Base-by-base conservation (phyloP, 2,329 filamentous ascomycete species). In the Alternaria panax region DNA sequence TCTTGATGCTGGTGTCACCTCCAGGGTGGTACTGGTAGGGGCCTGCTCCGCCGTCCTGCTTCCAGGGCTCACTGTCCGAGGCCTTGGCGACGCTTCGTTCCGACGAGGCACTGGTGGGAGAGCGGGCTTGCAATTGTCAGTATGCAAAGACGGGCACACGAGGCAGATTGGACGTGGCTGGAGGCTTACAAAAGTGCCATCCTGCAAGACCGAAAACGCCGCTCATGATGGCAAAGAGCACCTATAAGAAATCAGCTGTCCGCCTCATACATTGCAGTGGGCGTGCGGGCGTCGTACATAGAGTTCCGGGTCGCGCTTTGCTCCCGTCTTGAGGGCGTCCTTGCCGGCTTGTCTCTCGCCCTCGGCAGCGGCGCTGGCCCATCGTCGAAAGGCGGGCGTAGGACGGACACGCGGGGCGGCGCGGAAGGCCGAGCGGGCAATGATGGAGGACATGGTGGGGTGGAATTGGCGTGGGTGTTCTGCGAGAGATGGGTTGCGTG, bases 171-270 rank as follows among this genome's bases (percentile, higher is more conserved):
- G 40, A 28, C 20, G 20, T 47, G 28, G 22, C 18, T 27, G 58
- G 53, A 45, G 59, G 58, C 81, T 77, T 86, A 92, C 90, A 90
- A 74, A 95, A 92, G 83, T 93, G 92, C 88, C 89, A 96, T 78
- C 94, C 94, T 69, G 92, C 94, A 73, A 95, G 88, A 75, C 89
- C 89, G 76, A 97, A 91, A 73, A 92, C 91, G 79, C 90, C 89
- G 73, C 90, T 89, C 92, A 98, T 97, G 79, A 98, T 89, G 76
- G 88, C 92, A 66, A 93, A 87, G 68, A 99, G 90, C 76, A 98
- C 88, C 95, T 98, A 74, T 59, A 34, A 43, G 45, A 45, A 58
- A 68, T 76, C 67, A 76, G 73, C 71, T 48, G 51, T 54, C 57
- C 36, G 50, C 16, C 38, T 53, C 42, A 12, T 30, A 5, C 25